Evolutionary conservation across 176 grass and related monocot species (phyloP), one percentile per base, ranked within the genome.

Genomic region (Metroxylon sagu): DNA sequence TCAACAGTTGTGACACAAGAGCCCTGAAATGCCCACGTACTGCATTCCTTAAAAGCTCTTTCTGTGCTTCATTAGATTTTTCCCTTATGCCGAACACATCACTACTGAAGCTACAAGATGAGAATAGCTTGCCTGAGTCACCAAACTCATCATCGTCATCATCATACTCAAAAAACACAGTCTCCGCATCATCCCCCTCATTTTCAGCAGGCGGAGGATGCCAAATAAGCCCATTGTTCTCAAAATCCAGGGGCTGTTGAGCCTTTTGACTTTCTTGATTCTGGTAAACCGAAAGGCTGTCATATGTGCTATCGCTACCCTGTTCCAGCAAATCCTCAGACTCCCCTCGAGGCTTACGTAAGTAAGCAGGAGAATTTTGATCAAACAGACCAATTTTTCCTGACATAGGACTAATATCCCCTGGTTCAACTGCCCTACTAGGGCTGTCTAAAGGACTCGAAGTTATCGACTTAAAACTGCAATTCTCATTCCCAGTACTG

Each of bases 1-100:
- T 85, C 30, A 96, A 68, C 64, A 96, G 87, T 61, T 96, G 91
- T 5, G 77, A 79, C 53, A 96, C 80, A 54, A 96, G 78, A 61
- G 86, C 91, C 68, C 57, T 71, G 39, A 90, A 90, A 75, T 90
- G 83, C 59, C 67, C 69, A 53, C 74, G 25, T 54, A 85, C 73
- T 59, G 73, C 65, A 73, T 60, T 77, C 18, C 49, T 78, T 53
- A 82, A 56, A 61, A 53, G 53, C 52, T 69, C 78, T 65, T 98
- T 92, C 29, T 83, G 72, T 16, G 26, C 53, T 64, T 72, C 85
- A 52, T 56, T 52, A 62, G 26, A 19, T 2, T 18, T 55, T 23
- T 72, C 59, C 69, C 43, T 57, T 14, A 8, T 50, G 26, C 57
- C 66, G n/a, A 51, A 48, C 15, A 50, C 27, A 67, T 71, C 54